Evolutionary conservation across 73 alveolate species (phyloP).

Genomic region (Blepharisma stoltei): DNA sequence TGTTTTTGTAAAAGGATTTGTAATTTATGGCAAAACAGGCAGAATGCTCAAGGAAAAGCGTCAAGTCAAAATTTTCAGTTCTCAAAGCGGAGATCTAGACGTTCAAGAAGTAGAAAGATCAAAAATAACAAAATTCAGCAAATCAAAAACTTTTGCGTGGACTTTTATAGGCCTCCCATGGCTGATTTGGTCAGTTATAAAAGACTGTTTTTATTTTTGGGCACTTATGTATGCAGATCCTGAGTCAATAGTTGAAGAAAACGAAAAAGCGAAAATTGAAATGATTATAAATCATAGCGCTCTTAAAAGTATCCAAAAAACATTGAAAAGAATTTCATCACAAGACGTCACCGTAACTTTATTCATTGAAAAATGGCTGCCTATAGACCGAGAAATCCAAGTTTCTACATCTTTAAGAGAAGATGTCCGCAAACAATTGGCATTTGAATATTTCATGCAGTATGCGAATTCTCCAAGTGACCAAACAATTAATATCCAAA

Average conservation of each 20-base stretch:
- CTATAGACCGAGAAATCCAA: neutral
- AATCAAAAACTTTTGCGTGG: slow-evolving; percentile 44
- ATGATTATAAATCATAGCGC: neutral
- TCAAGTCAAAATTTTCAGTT: slow-evolving; percentile 21
- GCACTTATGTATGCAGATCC: neutral
- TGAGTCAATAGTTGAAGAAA: neutral
- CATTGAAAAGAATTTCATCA: neutral
- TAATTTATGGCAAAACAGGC: slow-evolving; percentile 42
- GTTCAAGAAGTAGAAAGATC: neutral
- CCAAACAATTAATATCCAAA: neutral
- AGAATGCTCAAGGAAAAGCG: slow-evolving; percentile 38
- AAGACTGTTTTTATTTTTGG: slow-evolving; percentile 47
- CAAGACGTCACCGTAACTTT: neutral
- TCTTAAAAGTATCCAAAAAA: neutral
- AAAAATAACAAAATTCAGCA: slow-evolving; percentile 23
- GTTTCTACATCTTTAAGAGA: neutral
- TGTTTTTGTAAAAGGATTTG: slow-evolving; percentile 42
- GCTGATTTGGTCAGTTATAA: slow-evolving; percentile 37
- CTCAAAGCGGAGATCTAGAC: neutral
- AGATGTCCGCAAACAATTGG: neutral
- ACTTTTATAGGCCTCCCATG: slow-evolving; percentile 45
- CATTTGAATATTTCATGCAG: neutral
- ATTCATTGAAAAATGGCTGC: neutral
- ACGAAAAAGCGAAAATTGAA: neutral
- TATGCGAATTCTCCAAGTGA: neutral